These are phyloP conservation scores for Colletotrichum orchidophilum DNA, from an alignment of 2,329 filamentous ascomycete genomes.

Conservation along the genomic window DNA sequence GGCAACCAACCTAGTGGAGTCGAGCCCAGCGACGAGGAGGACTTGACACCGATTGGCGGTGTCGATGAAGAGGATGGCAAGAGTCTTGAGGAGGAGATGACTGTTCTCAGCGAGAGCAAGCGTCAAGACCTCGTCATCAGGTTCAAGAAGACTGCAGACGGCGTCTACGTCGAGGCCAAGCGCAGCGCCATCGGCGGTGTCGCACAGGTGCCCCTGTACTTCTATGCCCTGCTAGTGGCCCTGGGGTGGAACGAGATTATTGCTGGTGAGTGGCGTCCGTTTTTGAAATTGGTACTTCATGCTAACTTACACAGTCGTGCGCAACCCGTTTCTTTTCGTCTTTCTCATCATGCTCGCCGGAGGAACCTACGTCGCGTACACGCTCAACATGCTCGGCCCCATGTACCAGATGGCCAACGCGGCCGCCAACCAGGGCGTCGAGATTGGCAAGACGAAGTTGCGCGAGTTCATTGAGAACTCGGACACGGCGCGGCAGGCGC, in stretches of 20 bases:
- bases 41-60: conserved; percentile 87
- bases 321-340: conserved; percentile 93
- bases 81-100: conserved; percentile 96
- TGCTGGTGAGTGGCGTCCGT: conserved; percentile 72
- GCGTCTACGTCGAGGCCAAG: conserved; percentile 98
- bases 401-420: conserved; percentile 96
- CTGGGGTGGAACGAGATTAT: conserved; percentile 99
- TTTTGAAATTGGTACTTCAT: neutral
- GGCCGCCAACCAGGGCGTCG: conserved; percentile 83
- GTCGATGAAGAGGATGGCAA: conserved; percentile 95
- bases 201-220: conserved; percentile 92
- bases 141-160: conserved; percentile 98
- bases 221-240: conserved; percentile 88
- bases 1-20: conserved; percentile 79
- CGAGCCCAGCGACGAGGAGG: conserved; percentile 88
- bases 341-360: conserved; percentile 81
- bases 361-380: conserved; percentile 89
- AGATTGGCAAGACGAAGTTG: conserved; percentile 91
- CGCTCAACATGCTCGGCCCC: conserved; percentile 92
- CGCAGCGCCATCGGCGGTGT: conserved; percentile 95
- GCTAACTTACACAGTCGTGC: conserved; percentile 71
- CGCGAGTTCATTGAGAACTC: conserved; percentile 89
- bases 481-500: conserved; percentile 85
- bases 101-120: conserved; percentile 89
- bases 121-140: conserved; percentile 89